Percentiles rank a stretch among this genome's conserved stretches.
These are phyloP conservation scores for Pestalotiopsis sp. DNA, from an alignment of 2,329 filamentous ascomycete genomes.

Conservation along the genomic window DNA sequence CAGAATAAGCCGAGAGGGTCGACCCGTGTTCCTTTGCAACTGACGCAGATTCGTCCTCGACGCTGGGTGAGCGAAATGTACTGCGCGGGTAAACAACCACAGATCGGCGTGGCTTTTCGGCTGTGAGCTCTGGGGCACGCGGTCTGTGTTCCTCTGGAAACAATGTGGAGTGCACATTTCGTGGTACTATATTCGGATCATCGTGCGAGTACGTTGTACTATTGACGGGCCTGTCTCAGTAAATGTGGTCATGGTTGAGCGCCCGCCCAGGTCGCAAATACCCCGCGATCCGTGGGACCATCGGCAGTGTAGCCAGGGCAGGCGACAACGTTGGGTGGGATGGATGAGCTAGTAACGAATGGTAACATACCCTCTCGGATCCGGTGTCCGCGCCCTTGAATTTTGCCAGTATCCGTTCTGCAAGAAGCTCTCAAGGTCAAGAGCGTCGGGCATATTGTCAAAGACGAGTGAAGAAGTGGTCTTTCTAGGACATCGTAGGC, in stretches of 20 bases:
- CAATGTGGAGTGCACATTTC: conserved; percentile 13
- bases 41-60: conserved; percentile 68
- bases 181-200: conserved; percentile 19
- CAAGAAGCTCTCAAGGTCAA: conserved; percentile 27
- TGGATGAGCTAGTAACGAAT: not conserved
- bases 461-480: conserved; percentile 11
- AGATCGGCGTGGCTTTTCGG: no score
- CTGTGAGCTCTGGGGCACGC: no score
- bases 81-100: no score
- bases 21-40: conserved; percentile 60
- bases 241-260: conserved; percentile 2
- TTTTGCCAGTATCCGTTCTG: conserved; percentile 31
- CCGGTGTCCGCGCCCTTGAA: conserved; percentile 17
- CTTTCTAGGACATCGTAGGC: conserved; percentile 24
- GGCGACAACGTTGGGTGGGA: not conserved
- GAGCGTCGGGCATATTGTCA: conserved; percentile 25
- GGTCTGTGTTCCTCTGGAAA: no score
- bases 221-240: conserved; percentile 17
- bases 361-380: conserved; percentile 14
- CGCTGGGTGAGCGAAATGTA: conserved; percentile 39
- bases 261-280: not conserved
- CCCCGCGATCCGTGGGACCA: conserved; percentile 3
- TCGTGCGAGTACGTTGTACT: conserved; percentile 19
- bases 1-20: conserved; percentile 30
- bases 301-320: not conserved